Conservation (phyloP, 352 stramenopile species). For the Phytopythium oedochilum region DNA sequence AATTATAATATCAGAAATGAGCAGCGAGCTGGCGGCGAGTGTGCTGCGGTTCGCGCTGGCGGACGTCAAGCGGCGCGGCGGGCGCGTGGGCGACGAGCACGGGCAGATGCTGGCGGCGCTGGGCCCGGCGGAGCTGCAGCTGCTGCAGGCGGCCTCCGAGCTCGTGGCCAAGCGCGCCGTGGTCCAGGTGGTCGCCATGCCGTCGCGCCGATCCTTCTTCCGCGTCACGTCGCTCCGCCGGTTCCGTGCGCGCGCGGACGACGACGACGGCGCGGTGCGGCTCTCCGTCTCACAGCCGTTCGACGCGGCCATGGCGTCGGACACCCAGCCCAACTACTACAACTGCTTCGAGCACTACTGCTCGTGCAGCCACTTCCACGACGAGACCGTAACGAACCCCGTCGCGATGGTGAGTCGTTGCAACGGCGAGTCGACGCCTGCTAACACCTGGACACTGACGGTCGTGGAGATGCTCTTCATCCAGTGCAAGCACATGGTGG, state of each 20-base stretch:
- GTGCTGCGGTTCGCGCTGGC: conserved; percentile 37
- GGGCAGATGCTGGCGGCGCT: conserved; percentile 47
- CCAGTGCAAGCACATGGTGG: conserved; percentile 76
- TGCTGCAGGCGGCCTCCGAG: conserved; percentile 54
- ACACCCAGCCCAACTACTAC: conserved; percentile 58
- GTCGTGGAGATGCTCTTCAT: neutral
- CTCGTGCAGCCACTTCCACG: conserved; percentile 50
- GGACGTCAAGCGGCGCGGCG: conserved; percentile 32
- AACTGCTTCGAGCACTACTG: conserved; percentile 72
- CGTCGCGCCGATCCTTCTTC: conserved; percentile 49
- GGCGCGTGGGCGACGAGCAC: conserved; percentile 27
- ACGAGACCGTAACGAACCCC: conserved; percentile 27
- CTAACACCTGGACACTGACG: neutral
- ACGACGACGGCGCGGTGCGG: neutral
- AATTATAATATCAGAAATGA: too few species aligned
- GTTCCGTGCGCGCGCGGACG: conserved; percentile 23
- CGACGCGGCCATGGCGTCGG: conserved; percentile 29
- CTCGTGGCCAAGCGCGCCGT: conserved; percentile 42
- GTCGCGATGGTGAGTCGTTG: conserved; percentile 42
- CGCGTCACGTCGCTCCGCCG: conserved; percentile 65
- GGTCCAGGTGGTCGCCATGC: conserved; percentile 38
- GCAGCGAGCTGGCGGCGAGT: conserved; percentile 18
- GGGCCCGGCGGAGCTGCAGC: conserved; percentile 24
- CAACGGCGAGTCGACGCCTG: neutral
- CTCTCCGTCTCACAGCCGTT: conserved; percentile 31